Evolutionary conservation across 352 stramenopile genomes (phyloP), one percentile per base, ranked within the genome.

Genomic region (Phytophthora hybrid): DNA sequence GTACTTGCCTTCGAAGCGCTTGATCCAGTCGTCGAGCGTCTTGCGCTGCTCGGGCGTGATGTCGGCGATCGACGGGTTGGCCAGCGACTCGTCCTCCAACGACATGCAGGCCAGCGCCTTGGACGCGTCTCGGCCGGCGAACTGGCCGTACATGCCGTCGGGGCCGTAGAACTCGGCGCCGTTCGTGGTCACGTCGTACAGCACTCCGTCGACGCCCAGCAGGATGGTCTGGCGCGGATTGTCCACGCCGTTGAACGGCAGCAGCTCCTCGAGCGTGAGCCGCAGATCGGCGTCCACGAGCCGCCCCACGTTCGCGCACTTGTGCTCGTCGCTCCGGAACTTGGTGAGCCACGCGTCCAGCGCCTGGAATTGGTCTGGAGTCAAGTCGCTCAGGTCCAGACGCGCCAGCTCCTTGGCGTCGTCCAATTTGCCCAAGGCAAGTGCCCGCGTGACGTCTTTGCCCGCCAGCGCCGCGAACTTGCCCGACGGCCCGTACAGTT

Each of bases 81-180:
- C 90, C 7, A 98, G 68, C 71, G 95, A 87, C 19, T 93, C 94
- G 1, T 87, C 77, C 69, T 98, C 88, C 59, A 99, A 95, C 66
- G 94, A 99, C 95, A 99, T 99, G 66, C 97, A 94, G 29, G 95
- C 96, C 21, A 99, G 79, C 13, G 96, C 95, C 8, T 96, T 80
- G 10, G 94, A 98, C 47, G 90, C 97, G 73, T 99, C 96, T 59
- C 89, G 93, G 4, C 97, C 97, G 3, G 95, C 97, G 80, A 99
- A 98, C 57, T 90, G 81, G 54, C 92, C 78, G 82, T 99, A 99
- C 9, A 91, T 78, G 7, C 95, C 90, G 26, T 88, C 93, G 1
- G 91, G 83, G 31, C 92, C 93, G 75, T 99, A 99, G 77, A 98
- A 97, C 31, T 90, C 81, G 14, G 80, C 58, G 1, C 96, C 89